Conservation (phyloP, 306 rosid species). For the Rosa chinensis region DNA sequence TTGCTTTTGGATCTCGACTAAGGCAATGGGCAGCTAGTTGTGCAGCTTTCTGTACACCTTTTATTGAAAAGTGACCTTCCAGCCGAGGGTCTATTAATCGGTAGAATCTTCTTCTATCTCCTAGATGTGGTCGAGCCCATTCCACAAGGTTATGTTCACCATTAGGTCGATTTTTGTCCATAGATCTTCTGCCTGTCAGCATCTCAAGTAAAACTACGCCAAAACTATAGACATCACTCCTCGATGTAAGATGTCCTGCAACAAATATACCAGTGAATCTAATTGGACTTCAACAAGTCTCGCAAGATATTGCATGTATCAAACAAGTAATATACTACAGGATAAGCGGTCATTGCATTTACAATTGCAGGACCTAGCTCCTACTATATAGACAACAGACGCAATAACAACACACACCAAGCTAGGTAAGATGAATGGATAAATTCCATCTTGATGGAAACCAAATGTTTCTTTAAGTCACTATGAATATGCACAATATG, state of each 20-base stretch:
- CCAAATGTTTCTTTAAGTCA: not conserved
- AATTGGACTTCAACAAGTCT: constrained; percentile 10
- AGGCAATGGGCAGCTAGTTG: constrained; percentile 94
- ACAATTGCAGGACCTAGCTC: not conserved
- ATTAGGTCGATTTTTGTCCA: constrained; percentile 93
- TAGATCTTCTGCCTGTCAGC: constrained; percentile 92
- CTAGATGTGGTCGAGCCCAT: constrained; percentile 98
- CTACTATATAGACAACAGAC: not conserved
- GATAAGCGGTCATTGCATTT: not conserved
- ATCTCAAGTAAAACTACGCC: constrained; percentile 97
- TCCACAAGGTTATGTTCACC: constrained; percentile 97
- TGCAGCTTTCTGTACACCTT: constrained; percentile 87
- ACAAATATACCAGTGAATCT: constrained; percentile 20
- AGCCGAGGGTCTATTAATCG: constrained; percentile 87
- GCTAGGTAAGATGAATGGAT: not conserved
- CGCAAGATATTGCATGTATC: not conserved
- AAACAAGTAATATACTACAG: not conserved
- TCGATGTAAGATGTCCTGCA: constrained; percentile 94
- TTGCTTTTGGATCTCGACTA: constrained; percentile 81
- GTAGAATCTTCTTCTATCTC: constrained; percentile 86
- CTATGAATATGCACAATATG: not conserved
- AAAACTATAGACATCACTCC: constrained; percentile 93
- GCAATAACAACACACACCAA: not conserved
- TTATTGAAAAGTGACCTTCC: constrained; percentile 93
- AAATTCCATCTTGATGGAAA: not conserved